A percentile compares a stretch with the other conserved stretches of the same genome.
Conservation (phyloP, 495 filamentous ascomycete species). For the Penicillium malachiteum region DNA sequence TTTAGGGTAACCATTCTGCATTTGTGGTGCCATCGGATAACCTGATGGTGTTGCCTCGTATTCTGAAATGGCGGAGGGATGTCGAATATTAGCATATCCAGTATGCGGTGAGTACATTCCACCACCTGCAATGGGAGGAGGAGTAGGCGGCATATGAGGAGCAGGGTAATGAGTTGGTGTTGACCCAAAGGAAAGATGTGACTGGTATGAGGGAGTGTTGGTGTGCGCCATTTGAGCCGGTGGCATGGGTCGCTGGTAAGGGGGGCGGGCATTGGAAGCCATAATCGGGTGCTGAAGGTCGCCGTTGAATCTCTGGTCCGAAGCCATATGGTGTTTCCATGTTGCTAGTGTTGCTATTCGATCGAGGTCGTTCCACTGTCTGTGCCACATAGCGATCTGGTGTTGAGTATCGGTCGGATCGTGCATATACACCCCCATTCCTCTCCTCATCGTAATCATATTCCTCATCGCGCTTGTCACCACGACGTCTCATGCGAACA, state of each 20-base stretch:
- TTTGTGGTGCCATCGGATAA: constrained; percentile 33
- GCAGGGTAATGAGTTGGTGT: constrained; percentile 41
- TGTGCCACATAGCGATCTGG: constrained; percentile 46
- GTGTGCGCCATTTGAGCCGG: constrained; percentile 34
- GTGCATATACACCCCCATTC: constrained; percentile 41
- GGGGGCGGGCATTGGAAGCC: constrained; percentile 39
- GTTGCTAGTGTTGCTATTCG: constrained; percentile 67
- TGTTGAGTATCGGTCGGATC: constrained; percentile 57
- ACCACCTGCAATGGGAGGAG: constrained; percentile 44
- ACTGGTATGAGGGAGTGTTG: constrained; percentile 32
- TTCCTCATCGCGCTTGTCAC: constrained; percentile 65
- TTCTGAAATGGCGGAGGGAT: constrained; percentile 34
- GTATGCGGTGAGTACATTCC: constrained; percentile 45
- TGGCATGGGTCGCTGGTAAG: constrained; percentile 34
- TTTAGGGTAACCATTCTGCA: constrained; percentile 24
- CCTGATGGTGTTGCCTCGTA: constrained; percentile 31
- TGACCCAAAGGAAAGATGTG: constrained; percentile 45
- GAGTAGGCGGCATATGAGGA: constrained; percentile 47
- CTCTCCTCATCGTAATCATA: constrained; percentile 68
- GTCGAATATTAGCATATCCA: constrained; percentile 41
- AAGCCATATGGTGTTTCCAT: constrained; percentile 45
- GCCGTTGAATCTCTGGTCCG: constrained; percentile 40
- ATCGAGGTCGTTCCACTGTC: constrained; percentile 61
- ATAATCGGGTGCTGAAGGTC: constrained; percentile 57
- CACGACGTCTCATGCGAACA: constrained; percentile 92